Conservation (phyloP, 441 rosid genomes). For the Macaranga tanarius region DNA sequence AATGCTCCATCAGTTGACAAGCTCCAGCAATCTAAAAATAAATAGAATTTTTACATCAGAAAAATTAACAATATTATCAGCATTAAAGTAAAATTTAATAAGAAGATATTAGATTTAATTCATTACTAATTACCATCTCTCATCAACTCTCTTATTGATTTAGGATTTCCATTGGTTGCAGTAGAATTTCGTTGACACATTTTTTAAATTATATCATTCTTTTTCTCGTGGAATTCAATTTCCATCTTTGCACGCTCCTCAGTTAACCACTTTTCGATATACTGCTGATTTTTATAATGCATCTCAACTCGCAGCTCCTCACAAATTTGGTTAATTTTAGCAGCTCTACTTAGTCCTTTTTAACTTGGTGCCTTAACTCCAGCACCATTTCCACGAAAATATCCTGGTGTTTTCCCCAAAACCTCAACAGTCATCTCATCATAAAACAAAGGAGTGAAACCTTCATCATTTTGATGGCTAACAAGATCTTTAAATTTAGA, state of each 20-base stretch:
- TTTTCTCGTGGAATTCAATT: not conserved
- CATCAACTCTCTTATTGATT: too few species aligned
- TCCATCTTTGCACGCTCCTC: not conserved
- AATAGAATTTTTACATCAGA: too few species aligned
- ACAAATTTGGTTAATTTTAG: too few species aligned
- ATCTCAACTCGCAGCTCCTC: not conserved
- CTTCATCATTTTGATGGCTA: too few species aligned
- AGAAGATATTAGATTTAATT: too few species aligned
- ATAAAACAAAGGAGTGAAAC: too few species aligned
- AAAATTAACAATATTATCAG: too few species aligned
- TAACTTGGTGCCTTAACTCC: not conserved
- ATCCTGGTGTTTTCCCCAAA: not conserved
- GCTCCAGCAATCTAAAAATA: too few species aligned
- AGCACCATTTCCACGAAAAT: slow-evolving; percentile 1
- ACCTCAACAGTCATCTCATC: too few species aligned
- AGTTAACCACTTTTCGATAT: not conserved
- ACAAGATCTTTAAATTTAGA: not conserved
- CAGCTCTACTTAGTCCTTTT: not conserved
- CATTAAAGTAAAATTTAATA: too few species aligned
- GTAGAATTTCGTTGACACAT: not conserved
- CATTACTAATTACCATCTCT: too few species aligned
- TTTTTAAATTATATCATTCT: not conserved
- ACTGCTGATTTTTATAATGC: not conserved
- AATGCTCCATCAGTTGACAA: too few species aligned
- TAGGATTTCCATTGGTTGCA: not conserved